Base-by-base conservation (phyloP, 2,329 filamentous ascomycete species). In the Seiridium cupressi region DNA sequence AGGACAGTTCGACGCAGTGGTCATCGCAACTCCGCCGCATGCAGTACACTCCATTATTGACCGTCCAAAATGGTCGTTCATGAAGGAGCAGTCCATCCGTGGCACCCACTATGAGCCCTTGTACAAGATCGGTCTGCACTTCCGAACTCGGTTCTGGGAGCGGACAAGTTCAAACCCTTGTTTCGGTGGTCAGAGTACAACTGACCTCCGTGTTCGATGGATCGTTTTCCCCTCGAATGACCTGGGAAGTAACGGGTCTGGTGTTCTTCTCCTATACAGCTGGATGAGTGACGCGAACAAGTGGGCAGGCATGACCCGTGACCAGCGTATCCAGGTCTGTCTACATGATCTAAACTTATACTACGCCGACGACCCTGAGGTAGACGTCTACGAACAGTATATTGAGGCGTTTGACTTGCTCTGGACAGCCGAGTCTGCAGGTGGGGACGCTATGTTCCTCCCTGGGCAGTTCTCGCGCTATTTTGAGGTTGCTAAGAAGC, bases 111-210 rank as follows among this genome's bases (percentile, higher is more conserved):
- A 44, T 6, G 63, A 61, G 51, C 55, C 63, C 1, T 57, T 64
- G n/a, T 63, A 64, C 34, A 64, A 64, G 61, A 63, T 64, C 4
- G 63, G 63, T 5, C 48, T 64, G 35, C 63, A 61, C 36, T 64
- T 64, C 47, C 31, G 53, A 6, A 63, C 59, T 7, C 59, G 63
- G 5, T 64, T 64, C 51, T 64, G 63, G 63, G 63, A 64, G 51
- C 40, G 44, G 18, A 54, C 46, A 8, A 46, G 4, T 26, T 26
- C 18, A 3, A 59, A 53, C 26, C 61, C 62, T 2, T 62, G 56
- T 6, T 60, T 60, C 18, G 63, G 63, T 1, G 63, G 63, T 1
- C 63, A 64, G 58, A 63, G 59, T 42, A 58, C 61, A 3, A 64
- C 63, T 0, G 63, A 64, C 35, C 59, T 64, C 3, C 63, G 58